Base-by-base conservation (phyloP, 208 protist genomes). In the Trypanosoma scelopori region DNA sequence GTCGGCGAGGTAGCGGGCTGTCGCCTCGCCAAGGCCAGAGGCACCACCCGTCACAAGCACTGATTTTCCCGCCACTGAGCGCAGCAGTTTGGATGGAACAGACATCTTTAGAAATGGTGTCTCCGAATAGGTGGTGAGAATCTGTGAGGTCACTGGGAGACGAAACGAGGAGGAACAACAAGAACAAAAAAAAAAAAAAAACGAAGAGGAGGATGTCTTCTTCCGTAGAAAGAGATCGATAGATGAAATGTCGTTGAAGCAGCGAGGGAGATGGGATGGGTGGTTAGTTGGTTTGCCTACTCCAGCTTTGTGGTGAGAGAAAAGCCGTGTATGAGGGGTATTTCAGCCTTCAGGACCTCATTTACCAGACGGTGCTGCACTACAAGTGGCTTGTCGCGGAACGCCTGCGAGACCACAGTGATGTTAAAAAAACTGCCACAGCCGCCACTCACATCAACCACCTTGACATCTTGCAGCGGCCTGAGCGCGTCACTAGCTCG, bases 391-490 rank as follows among this genome's bases (percentile, higher is more conserved):
- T 89, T 90, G 15, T 78, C 87, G n/a, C 63, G 55, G 41, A 95
- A 95, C 0, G 75, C 85, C 0, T 82, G 74, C 3, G 90, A 95
- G 13, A 69, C 72, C 11, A 95, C 78, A 37, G 75, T 76, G 48
- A 95, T 91, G 46, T 93, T 84, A 56, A 91, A 95, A 65, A 93
- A 93, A 67, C 76, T 87, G 3, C 90, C 90, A 65, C 90, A 95
- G 20, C 90, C 90, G 0, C 72, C 78, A 66, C 87, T 93, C 41
- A 72, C 75, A 64, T 95, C 90, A 9, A 82, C 71, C 25, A 95
- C 90, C 28, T 69, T 63, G 11, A 93, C 67, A 15, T 67, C 74
- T 27, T 74, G 57, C 5, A 89, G 48, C 5, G 90, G 90, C 62
- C 84, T 53, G 25, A 95, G 78, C 4, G 64, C 41, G 9, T 72